A percentile compares a stretch with the other conserved stretches of the same genome.
phyloP scores from a whole-genome alignment of 495 filamentous ascomycete genomes.

The Thermothielavioides terrestris region DNA sequence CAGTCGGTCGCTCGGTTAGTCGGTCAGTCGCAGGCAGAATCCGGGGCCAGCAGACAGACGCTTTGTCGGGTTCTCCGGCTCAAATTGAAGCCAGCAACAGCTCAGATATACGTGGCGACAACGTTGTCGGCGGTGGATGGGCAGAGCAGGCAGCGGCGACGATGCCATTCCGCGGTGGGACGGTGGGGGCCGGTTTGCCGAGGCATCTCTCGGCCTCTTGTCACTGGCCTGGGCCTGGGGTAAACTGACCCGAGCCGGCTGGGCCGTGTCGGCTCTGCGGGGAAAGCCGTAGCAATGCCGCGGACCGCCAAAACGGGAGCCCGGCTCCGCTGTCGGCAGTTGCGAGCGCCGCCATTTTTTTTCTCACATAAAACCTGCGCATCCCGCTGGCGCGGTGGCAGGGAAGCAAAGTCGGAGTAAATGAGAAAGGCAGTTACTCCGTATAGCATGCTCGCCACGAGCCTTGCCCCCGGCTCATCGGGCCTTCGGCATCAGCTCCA shows the following conservation, averaged over 20 bases:
- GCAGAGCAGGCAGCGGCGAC: too few species aligned
- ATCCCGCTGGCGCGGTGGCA: too few species aligned
- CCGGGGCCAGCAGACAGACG: not conserved
- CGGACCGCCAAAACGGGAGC: not conserved
- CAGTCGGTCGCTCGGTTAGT: too few species aligned
- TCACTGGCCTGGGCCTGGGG: slow-evolving; percentile 9
- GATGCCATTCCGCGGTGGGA: not conserved
- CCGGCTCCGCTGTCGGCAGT: slow-evolving; percentile 9
- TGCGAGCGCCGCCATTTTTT: not conserved
- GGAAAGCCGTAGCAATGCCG: not conserved
- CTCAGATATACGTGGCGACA: not conserved
- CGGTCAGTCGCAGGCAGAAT: too few species aligned
- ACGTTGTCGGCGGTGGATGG: not conserved
- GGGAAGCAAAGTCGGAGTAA: too few species aligned
- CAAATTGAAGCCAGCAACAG: not conserved
- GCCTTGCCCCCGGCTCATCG: too few species aligned
- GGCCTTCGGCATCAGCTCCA: too few species aligned
- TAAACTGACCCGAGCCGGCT: slow-evolving; percentile 13
- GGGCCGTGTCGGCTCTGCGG: slow-evolving; percentile 3
- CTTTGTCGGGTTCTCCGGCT: not conserved
- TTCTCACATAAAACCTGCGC: not conserved
- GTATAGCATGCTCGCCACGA: too few species aligned
- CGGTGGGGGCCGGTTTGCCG: slow-evolving; percentile 17
- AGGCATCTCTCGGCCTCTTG: slow-evolving; percentile 14
- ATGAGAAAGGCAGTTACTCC: too few species aligned